phyloP scores from a whole-genome alignment of 257 asterid species.

The Handroanthus guayacan region DNA sequence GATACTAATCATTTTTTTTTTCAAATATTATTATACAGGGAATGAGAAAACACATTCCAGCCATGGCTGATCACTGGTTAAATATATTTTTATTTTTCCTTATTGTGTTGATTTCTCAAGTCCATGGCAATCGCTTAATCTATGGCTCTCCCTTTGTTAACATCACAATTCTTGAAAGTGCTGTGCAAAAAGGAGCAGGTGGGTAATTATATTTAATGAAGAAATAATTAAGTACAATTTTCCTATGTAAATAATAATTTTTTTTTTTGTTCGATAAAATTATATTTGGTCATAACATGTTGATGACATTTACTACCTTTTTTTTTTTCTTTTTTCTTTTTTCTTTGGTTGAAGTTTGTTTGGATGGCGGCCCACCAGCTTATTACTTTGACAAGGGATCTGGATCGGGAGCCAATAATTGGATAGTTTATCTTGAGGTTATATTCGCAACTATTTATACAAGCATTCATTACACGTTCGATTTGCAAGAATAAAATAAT shows the following conservation, averaged over 20 bases:
- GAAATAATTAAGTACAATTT: no score
- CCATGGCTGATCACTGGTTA: slow-evolving; percentile 21
- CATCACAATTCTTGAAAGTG: slow-evolving; percentile 35
- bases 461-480: no score
- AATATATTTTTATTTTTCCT: slow-evolving; percentile 5
- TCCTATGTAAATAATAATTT: background rate
- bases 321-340: background rate
- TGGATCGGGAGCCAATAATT: background rate
- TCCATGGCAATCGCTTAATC: background rate
- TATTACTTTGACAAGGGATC: background rate
- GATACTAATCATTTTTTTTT: background rate
- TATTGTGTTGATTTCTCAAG: slow-evolving; percentile 26
- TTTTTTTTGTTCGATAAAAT: no score
- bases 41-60: slow-evolving; percentile 34
- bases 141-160: background rate
- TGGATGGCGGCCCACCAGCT: background rate
- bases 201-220: background rate
- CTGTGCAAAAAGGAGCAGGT: slow-evolving; percentile 44
- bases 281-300: no score
- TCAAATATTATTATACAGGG: background rate
- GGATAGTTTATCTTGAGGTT: background rate
- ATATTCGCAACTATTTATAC: no score
- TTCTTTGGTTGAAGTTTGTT: background rate
- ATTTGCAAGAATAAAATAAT: no score
- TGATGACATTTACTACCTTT: background rate